Evolutionary conservation across 805 yeast genomes (phyloP).

Genomic region (Yamadazyma laniorum): DNA sequence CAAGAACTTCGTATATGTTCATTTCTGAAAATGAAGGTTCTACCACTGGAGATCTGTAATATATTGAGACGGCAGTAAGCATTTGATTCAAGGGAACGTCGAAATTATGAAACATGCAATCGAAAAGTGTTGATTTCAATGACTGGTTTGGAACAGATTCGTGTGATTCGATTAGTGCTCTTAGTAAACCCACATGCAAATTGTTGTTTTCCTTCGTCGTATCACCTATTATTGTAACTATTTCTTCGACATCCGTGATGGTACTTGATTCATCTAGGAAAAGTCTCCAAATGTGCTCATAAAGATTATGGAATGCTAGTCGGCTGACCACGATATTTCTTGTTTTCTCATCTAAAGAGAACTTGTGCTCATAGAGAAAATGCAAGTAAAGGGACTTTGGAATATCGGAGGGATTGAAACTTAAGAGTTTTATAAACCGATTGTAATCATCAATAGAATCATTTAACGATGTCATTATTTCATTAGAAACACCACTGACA

Average conservation of each 20-base stretch:
- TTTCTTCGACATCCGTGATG: constrained; percentile 37
- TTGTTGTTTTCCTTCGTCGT: constrained; percentile 19
- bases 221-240: constrained; percentile 26
- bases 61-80: background rate
- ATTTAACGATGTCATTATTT: constrained; percentile 18
- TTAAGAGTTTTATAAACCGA: constrained; percentile 26
- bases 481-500: background rate
- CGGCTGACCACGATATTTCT: constrained; percentile 24
- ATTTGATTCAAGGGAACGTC: background rate
- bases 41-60: background rate
- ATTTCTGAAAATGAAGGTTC: background rate
- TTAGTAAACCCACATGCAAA: constrained; percentile 25
- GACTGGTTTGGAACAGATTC: constrained; percentile 10
- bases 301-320: constrained; percentile 31
- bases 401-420: constrained; percentile 32
- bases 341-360: constrained; percentile 19
- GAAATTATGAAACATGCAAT: constrained; percentile 10
- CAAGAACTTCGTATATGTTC: background rate
- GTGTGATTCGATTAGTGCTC: constrained; percentile 19
- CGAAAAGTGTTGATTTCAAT: constrained; percentile 9
- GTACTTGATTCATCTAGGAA: constrained; percentile 25
- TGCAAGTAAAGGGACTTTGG: constrained; percentile 27
- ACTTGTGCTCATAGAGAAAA: constrained; percentile 17
- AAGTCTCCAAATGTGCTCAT: constrained; percentile 30
- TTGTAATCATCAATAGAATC: constrained; percentile 28